Conservation (phyloP, 176 grass and related monocot genomes). For the Lolium perenne region DNA sequence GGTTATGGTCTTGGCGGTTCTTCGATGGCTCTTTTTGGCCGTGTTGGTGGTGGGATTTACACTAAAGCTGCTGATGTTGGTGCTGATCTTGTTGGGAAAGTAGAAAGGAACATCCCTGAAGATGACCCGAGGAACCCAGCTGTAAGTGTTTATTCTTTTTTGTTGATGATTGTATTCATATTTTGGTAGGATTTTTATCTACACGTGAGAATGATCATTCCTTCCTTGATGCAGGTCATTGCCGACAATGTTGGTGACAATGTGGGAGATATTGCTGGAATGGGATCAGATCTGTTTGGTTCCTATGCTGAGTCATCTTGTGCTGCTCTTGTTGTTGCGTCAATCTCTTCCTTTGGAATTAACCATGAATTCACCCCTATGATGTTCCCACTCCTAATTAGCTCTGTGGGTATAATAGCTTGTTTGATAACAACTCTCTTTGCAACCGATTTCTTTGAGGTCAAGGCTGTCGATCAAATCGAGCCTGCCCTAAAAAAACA, state of each 20-base stretch:
- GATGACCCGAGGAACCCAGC: conserved; percentile 97
- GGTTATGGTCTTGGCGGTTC: conserved; percentile 95
- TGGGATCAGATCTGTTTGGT: conserved; percentile 96
- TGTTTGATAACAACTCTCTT: conserved; percentile 94
- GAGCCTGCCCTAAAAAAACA: conserved; percentile 84
- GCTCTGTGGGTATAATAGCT: conserved; percentile 89
- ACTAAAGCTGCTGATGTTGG: conserved; percentile 98
- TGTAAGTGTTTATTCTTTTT: conserved; percentile 50
- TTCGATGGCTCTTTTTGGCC: conserved; percentile 94
- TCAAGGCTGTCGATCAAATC: conserved; percentile 84
- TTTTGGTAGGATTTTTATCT: neutral
- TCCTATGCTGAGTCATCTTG: conserved; percentile 96
- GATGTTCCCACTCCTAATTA: conserved; percentile 82
- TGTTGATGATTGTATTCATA: neutral
- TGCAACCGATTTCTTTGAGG: conserved; percentile 87
- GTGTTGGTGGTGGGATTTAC: conserved; percentile 94
- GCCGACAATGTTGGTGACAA: conserved; percentile 98
- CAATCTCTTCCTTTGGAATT: conserved; percentile 95
- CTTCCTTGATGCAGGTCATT: conserved; percentile 69
- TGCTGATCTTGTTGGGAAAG: conserved; percentile 91
- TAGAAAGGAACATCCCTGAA: conserved; percentile 93
- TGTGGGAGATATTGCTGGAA: conserved; percentile 96
- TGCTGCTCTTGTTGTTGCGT: conserved; percentile 87
- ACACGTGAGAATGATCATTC: conserved; percentile 35
- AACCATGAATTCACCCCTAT: conserved; percentile 87